Evolutionary conservation across 2,329 filamentous ascomycete genomes (phyloP).

Genomic region (Cladosporium velox): DNA sequence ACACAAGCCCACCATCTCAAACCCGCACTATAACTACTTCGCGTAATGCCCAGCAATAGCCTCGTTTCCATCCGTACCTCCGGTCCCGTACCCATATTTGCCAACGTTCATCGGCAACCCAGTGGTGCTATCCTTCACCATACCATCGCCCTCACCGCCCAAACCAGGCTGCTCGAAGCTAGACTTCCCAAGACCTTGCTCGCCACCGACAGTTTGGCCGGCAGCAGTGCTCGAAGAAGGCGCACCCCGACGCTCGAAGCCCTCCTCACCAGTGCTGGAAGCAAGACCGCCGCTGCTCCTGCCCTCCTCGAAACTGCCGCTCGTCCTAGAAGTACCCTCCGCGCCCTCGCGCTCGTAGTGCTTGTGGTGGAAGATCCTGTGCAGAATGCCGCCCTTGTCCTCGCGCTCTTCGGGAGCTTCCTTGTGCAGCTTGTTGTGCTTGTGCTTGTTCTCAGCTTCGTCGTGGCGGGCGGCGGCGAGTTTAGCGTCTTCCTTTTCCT

Average conservation of each 20-base stretch:
- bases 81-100: slow-evolving; percentile 41
- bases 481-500: slow-evolving; percentile 16
- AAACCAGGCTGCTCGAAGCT: slow-evolving; percentile 1
- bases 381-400: slow-evolving; percentile 35
- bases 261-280: not conserved
- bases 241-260: not conserved
- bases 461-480: slow-evolving; percentile 9
- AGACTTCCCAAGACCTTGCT: not conserved
- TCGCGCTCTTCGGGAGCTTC: slow-evolving; percentile 40
- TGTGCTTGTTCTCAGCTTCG: slow-evolving; percentile 25
- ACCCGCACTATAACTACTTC: not conserved
- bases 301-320: slow-evolving; percentile 3
- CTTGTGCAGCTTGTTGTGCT: slow-evolving; percentile 45
- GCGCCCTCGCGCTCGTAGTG: slow-evolving; percentile 25
- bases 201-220: not conserved
- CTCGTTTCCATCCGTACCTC: slow-evolving; percentile 40
- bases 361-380: slow-evolving; percentile 34
- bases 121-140: slow-evolving; percentile 43
- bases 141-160: slow-evolving; percentile 22
- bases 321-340: slow-evolving; percentile 9
- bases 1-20: not conserved
- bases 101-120: slow-evolving; percentile 45
- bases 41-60: slow-evolving; percentile 10
- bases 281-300: not conserved
- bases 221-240: not conserved